Conservation (phyloP, 306 rosid genomes). For the Cucurbita ficifolia region DNA sequence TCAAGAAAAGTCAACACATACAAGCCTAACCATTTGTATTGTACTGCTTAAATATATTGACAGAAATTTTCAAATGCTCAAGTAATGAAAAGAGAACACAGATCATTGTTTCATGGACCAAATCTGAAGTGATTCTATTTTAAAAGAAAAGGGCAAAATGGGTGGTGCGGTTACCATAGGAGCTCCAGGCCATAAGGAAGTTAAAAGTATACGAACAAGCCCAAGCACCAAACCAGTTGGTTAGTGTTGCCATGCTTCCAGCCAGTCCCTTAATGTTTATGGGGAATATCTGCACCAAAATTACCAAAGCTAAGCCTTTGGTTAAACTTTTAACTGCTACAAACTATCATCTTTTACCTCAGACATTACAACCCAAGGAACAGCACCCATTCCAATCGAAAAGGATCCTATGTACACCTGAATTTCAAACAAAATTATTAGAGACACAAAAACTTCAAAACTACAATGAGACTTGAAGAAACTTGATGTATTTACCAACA, state of each 20-base stretch:
- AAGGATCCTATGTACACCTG: slow-evolving; percentile 65
- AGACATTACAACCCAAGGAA: slow-evolving; percentile 96
- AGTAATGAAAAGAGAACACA: neutral
- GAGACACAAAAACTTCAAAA: neutral
- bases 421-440: slow-evolving; percentile 7
- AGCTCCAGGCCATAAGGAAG: slow-evolving; percentile 75
- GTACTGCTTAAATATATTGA: neutral
- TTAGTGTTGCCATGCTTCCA: slow-evolving; percentile 77
- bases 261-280: slow-evolving; percentile 70
- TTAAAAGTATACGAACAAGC: slow-evolving; percentile 76
- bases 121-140: neutral
- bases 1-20: neutral
- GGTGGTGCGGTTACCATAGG: slow-evolving; percentile 35
- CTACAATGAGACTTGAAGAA: slow-evolving; percentile 2
- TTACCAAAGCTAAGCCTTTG: neutral
- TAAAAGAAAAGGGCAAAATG: neutral
- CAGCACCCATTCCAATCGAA: slow-evolving; percentile 85
- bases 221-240: slow-evolving; percentile 96
- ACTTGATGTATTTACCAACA: slow-evolving; percentile 2
- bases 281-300: slow-evolving; percentile 60
- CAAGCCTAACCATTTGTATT: neutral
- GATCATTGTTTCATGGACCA: neutral
- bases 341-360: slow-evolving; percentile 34
- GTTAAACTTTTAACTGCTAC: neutral
- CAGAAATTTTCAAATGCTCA: neutral